Evolutionary conservation across 768 basidiomycete genomes (phyloP).

Genomic region (Naganishia friedmannii): DNA sequence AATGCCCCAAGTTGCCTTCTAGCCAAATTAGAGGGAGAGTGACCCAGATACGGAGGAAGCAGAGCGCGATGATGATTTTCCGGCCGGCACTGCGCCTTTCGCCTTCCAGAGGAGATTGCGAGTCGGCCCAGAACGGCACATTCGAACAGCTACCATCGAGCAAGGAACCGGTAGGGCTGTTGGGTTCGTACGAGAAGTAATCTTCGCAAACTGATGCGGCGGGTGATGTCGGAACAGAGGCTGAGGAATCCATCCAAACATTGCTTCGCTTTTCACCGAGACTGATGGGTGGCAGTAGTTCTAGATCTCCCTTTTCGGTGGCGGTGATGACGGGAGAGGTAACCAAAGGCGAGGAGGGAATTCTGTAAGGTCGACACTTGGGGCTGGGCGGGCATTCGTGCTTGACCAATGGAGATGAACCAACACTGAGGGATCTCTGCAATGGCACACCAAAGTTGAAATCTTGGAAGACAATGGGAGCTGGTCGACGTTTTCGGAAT

Average conservation of each 20-base stretch:
- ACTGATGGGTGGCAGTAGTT: slow-evolving; percentile 8
- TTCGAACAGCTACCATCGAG: slow-evolving; percentile 10
- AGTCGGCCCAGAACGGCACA: neutral
- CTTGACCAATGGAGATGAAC: slow-evolving; percentile 6
- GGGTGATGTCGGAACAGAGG: slow-evolving; percentile 4
- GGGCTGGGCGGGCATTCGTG: slow-evolving; percentile 18
- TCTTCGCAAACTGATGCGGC: slow-evolving; percentile 4
- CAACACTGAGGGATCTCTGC: slow-evolving; percentile 26
- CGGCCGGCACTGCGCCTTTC: slow-evolving; percentile 20
- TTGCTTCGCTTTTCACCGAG: neutral
- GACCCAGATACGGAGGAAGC: slow-evolving; percentile 10
- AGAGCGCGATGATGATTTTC: slow-evolving; percentile 9
- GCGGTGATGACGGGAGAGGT: slow-evolving; percentile 15
- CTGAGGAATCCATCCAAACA: slow-evolving; percentile 3
- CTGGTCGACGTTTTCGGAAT: slow-evolving; percentile 14
- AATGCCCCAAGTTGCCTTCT: slow-evolving; percentile 6
- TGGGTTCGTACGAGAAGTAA: slow-evolving; percentile 21
- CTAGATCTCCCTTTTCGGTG: neutral
- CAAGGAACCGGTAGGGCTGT: slow-evolving; percentile 34
- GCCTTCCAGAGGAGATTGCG: neutral
- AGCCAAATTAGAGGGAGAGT: slow-evolving; percentile 21
- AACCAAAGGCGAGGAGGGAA: slow-evolving; percentile 19
- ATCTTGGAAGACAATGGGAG: slow-evolving; percentile 17
- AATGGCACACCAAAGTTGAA: slow-evolving; percentile 4
- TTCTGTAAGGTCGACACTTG: slow-evolving; percentile 4